These are phyloP conservation scores for Kernera saxatilis DNA, from an alignment of 345 rosid genomes.

Conservation along the genomic window DNA sequence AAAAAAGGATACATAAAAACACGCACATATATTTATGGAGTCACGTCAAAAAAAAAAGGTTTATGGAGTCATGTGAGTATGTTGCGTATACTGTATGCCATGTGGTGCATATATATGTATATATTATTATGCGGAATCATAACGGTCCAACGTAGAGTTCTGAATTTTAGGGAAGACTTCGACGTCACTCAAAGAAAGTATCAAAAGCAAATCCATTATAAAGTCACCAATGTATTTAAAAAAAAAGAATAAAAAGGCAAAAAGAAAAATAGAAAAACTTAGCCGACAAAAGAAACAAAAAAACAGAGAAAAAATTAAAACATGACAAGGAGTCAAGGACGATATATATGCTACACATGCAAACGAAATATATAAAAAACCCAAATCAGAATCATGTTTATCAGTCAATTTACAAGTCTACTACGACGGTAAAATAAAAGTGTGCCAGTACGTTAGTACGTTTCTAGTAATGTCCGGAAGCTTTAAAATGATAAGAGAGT, in stretches of 20 bases:
- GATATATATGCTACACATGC: neutral
- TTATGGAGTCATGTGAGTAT: constrained; percentile 24
- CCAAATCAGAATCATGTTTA: constrained; percentile 5
- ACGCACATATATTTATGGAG: neutral
- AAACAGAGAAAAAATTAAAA: neutral
- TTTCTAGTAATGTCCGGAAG: constrained; percentile 8
- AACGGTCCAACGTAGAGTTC: constrained; percentile 26
- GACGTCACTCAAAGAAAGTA: constrained; percentile 33
- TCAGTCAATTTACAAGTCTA: neutral
- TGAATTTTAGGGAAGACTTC: constrained; percentile 24
- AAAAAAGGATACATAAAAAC: constrained; percentile 10
- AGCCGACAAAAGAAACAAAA: neutral
- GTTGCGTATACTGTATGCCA: constrained; percentile 29
- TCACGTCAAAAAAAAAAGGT: too few species aligned
- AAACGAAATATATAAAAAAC: neutral
- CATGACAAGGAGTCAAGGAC: neutral
- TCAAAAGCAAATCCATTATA: constrained; percentile 20
- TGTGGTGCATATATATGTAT: constrained; percentile 12
- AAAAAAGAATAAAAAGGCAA: neutral
- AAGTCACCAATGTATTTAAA: constrained; percentile 8
- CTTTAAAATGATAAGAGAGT: constrained; percentile 10
- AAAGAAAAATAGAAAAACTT: neutral
- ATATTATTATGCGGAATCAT: constrained; percentile 19
- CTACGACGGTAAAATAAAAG: neutral
- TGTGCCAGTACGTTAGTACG: constrained; percentile 1